Conservation (phyloP, 352 stramenopile genomes). For the Globisporangium cylindrosporum region DNA sequence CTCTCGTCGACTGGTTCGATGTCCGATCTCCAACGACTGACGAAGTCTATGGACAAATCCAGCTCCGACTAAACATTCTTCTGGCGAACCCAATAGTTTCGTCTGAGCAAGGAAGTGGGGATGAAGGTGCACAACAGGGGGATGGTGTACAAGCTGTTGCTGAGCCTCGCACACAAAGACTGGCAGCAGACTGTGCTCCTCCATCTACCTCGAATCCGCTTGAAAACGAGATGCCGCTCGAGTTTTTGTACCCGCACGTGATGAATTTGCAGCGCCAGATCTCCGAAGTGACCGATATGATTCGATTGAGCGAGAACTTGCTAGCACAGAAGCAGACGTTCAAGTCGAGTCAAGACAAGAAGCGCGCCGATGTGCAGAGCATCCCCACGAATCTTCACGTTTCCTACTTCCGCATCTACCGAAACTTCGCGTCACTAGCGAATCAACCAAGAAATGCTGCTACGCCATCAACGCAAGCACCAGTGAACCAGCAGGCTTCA, state of each 20-base stretch:
- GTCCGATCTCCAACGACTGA: constrained; percentile 54
- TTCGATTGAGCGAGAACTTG: constrained; percentile 59
- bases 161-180: constrained; percentile 30
- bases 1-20: constrained; percentile 80
- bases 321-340: constrained; percentile 77
- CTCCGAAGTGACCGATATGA: constrained; percentile 59
- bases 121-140: constrained; percentile 21
- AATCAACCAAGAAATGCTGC: constrained; percentile 12
- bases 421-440: constrained; percentile 39
- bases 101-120: constrained; percentile 10
- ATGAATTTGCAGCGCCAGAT: constrained; percentile 66
- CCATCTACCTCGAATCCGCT: constrained; percentile 36
- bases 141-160: background rate
- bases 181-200: constrained; percentile 39
- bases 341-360: constrained; percentile 83
- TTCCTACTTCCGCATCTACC: constrained; percentile 79
- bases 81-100: constrained; percentile 45
- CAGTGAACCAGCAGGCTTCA: constrained; percentile 29
- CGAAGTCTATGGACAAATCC: constrained; percentile 67
- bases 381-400: constrained; percentile 85
- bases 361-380: constrained; percentile 72
- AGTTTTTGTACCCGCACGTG: constrained; percentile 74
- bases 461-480: constrained; percentile 11
- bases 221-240: constrained; percentile 61
- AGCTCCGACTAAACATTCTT: constrained; percentile 71